A percentile compares a stretch with the other conserved stretches of the same genome.
Evolutionary conservation across 148 eudicot genomes (phyloP).

Genomic region (Nyssa sinensis): DNA sequence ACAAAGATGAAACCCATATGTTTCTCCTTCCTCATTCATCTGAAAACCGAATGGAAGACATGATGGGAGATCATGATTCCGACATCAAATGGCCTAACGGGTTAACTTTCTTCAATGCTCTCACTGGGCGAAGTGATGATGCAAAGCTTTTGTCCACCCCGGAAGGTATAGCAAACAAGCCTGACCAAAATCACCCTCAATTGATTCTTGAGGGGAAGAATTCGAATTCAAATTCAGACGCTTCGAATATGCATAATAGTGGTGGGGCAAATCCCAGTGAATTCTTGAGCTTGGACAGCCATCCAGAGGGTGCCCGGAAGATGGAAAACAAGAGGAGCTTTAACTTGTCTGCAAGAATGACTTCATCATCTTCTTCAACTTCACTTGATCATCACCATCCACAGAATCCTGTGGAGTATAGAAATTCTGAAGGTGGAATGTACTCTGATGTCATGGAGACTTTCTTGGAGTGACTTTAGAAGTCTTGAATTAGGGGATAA

Average conservation of each 20-base stretch:
- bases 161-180: constrained; percentile 53
- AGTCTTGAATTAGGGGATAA: not conserved
- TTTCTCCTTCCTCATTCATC: constrained; percentile 71
- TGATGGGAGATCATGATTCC: constrained; percentile 67
- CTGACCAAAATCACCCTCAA: constrained; percentile 26
- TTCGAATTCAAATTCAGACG: constrained; percentile 21
- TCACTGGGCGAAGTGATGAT: constrained; percentile 74
- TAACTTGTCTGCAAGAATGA: constrained; percentile 81
- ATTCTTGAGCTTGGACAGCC: constrained; percentile 73
- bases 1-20: constrained; percentile 84
- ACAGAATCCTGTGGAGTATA: constrained; percentile 50
- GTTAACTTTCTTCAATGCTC: constrained; percentile 69
- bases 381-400: constrained; percentile 70
- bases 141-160: constrained; percentile 68
- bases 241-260: constrained; percentile 13
- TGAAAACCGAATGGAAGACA: constrained; percentile 57
- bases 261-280: constrained; percentile 48
- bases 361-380: constrained; percentile 73
- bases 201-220: not conserved
- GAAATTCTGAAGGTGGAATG: constrained; percentile 64
- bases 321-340: constrained; percentile 85
- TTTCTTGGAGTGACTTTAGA: constrained; percentile 48
- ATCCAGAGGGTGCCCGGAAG: constrained; percentile 53
- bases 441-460: constrained; percentile 93
- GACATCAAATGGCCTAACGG: constrained; percentile 97